Percentiles rank a stretch among this genome's conserved stretches.
These are phyloP conservation scores for Toxicodendron radicans DNA, from an alignment of 345 rosid species.

Conservation along the genomic window DNA sequence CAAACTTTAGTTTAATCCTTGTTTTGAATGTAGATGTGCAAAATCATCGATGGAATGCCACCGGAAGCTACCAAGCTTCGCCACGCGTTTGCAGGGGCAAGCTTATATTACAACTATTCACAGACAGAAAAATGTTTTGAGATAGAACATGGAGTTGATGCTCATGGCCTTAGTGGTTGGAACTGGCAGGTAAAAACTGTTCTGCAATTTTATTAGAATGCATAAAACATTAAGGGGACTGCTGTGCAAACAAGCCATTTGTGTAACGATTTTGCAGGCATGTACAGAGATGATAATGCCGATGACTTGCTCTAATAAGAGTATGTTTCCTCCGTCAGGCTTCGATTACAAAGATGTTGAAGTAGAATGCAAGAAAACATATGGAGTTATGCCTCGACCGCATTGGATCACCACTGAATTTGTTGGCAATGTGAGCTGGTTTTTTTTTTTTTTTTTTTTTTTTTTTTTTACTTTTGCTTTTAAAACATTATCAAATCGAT, in stretches of 20 bases:
- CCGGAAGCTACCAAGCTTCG: conserved; percentile 50
- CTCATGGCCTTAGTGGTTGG: conserved; percentile 76
- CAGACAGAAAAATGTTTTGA: conserved; percentile 56
- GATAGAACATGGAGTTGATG: conserved; percentile 51
- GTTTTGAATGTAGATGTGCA: conserved; percentile 59
- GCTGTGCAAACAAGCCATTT: background rate
- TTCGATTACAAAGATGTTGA: conserved; percentile 41
- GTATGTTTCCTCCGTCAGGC: conserved; percentile 64
- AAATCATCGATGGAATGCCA: conserved; percentile 60
- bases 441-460: background rate
- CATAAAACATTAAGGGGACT: background rate
- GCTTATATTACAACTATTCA: conserved; percentile 73
- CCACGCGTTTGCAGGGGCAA: conserved; percentile 68
- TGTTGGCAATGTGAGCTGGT: conserved; percentile 56
- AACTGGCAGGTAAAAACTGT: conserved; percentile 60
- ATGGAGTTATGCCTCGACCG: conserved; percentile 60
- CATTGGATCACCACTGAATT: conserved; percentile 86
- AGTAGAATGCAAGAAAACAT: conserved; percentile 39
- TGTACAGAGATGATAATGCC: conserved; percentile 93
- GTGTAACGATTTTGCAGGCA: conserved; percentile 37
- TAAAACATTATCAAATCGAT: too few relatives aligned
- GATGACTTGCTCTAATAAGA: conserved; percentile 56
- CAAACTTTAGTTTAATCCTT: background rate
- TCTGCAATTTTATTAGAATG: background rate
- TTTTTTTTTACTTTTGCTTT: background rate